Evolutionary conservation across 768 basidiomycete genomes (phyloP).

Genomic region (Suillus brevipes): DNA sequence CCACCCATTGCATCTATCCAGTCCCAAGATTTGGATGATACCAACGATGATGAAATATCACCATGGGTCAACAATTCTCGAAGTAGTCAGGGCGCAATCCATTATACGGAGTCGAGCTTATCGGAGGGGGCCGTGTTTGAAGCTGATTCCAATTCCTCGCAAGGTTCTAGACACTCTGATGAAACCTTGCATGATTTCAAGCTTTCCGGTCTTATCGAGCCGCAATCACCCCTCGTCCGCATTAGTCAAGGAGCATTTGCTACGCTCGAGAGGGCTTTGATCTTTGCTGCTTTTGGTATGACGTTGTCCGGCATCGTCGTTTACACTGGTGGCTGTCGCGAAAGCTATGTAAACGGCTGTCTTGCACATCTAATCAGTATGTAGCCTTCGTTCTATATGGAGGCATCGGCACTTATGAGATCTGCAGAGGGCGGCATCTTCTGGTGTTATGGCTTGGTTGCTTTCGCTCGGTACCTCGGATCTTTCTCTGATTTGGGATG

Average conservation of each 20-base stretch:
- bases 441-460: slow-evolving; percentile 85
- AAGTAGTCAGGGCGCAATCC: slow-evolving; percentile 13
- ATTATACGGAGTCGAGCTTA: slow-evolving; percentile 43
- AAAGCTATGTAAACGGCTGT: slow-evolving; percentile 76
- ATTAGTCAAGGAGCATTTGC: slow-evolving; percentile 52
- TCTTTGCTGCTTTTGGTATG: slow-evolving; percentile 71
- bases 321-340: slow-evolving; percentile 87
- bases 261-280: slow-evolving; percentile 58
- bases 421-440: slow-evolving; percentile 83
- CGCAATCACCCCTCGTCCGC: slow-evolving; percentile 34
- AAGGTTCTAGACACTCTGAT: slow-evolving; percentile 49
- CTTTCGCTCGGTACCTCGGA: slow-evolving; percentile 94
- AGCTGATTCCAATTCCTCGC: slow-evolving; percentile 45
- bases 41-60: slow-evolving; percentile 42
- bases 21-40: slow-evolving; percentile 20
- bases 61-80: slow-evolving; percentile 51
- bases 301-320: slow-evolving; percentile 69
- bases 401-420: slow-evolving; percentile 1
- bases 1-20: slow-evolving; percentile 26
- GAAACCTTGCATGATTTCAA: slow-evolving; percentile 54
- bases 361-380: slow-evolving; percentile 90
- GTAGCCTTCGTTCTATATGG: slow-evolving; percentile 23
- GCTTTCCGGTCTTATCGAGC: slow-evolving; percentile 12
- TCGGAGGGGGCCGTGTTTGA: slow-evolving; percentile 60
- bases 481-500: slow-evolving; percentile 85